A percentile compares a stretch with the other conserved stretches of the same genome.
phyloP scores from a whole-genome alignment of 805 yeast genomes.

The Torulaspora franciscae region DNA sequence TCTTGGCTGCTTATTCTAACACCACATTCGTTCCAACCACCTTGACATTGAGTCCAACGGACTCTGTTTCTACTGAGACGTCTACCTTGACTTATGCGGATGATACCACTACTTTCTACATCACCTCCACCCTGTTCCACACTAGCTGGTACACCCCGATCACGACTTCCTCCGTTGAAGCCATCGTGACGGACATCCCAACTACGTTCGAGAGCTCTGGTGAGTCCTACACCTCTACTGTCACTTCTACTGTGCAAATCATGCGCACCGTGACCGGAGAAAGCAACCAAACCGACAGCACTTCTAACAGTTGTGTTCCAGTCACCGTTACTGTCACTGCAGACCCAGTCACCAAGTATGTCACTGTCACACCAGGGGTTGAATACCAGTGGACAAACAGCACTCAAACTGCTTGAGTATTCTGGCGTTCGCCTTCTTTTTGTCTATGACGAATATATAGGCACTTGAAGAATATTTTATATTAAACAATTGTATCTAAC shows the following conservation, averaged over 20 bases:
- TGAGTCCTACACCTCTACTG: conserved; percentile 18
- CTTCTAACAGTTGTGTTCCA: conserved; percentile 17
- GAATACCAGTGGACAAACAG: conserved; percentile 6
- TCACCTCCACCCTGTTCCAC: conserved; percentile 24
- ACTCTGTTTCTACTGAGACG: conserved; percentile 18
- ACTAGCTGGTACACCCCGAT: conserved; percentile 22
- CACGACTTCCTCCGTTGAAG: conserved; percentile 12
- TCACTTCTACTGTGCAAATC: conserved; percentile 17
- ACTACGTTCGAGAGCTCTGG: conserved; percentile 16
- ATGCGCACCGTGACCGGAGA: conserved; percentile 6
- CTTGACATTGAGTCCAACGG: conserved; percentile 23
- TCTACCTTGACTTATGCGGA: conserved; percentile 22
- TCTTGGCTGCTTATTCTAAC: conserved; percentile 21
- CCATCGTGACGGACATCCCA: conserved; percentile 15
- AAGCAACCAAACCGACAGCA: background rate
- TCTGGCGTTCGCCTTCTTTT: background rate
- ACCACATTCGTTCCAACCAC: conserved; percentile 16
- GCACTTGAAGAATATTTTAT: background rate
- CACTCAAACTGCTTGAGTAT: conserved; percentile 4
- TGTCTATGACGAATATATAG: background rate
- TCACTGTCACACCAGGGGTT: conserved; percentile 16
- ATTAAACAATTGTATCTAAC: background rate
- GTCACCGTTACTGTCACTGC: conserved; percentile 23
- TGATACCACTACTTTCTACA: conserved; percentile 25
- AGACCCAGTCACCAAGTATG: conserved; percentile 16